Conservation (phyloP, 495 filamentous ascomycete genomes). For the Oidiodendron maius region DNA sequence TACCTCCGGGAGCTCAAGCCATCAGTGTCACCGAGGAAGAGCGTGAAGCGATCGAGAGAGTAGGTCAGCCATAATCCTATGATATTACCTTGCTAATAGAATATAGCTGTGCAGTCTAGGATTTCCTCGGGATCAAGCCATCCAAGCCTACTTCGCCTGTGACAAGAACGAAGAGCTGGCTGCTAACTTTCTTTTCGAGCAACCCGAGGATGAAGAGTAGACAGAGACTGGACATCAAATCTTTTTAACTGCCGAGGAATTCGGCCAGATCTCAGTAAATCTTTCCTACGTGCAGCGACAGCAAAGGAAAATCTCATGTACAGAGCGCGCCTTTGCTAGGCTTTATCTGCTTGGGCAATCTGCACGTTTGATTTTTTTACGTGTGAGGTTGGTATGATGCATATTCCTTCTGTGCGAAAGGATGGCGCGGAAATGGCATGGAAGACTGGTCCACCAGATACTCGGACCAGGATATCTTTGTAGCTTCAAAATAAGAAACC, state of each 20-base stretch:
- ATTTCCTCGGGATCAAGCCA: slow-evolving; percentile 86
- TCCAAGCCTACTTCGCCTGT: slow-evolving; percentile 98
- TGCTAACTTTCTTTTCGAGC: slow-evolving; percentile 96
- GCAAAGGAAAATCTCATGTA: neutral
- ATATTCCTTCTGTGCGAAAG: slow-evolving; percentile 1
- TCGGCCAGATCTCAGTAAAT: no score
- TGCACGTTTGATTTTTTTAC: neutral
- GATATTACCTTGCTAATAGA: slow-evolving; percentile 25
- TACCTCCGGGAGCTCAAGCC: slow-evolving; percentile 83
- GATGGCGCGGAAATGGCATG: slow-evolving; percentile 3
- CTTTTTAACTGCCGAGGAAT: no score
- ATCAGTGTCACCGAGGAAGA: slow-evolving; percentile 94
- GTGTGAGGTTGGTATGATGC: slow-evolving; percentile 1
- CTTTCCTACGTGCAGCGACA: no score
- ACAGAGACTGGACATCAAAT: slow-evolving; percentile 1
- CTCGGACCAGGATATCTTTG: slow-evolving; percentile 3
- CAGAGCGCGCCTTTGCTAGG: neutral
- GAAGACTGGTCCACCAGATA: slow-evolving; percentile 1
- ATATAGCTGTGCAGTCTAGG: slow-evolving; percentile 81
- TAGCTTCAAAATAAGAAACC: neutral
- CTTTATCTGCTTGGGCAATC: neutral
- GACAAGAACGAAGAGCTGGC: slow-evolving; percentile 99
- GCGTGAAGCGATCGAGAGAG: slow-evolving; percentile 91
- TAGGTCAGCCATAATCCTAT: slow-evolving; percentile 42
- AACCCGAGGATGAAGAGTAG: slow-evolving; percentile 77